These are phyloP conservation scores for Pterula multifida DNA, from an alignment of 1,284 basidiomycete species.

Conservation along the genomic window DNA sequence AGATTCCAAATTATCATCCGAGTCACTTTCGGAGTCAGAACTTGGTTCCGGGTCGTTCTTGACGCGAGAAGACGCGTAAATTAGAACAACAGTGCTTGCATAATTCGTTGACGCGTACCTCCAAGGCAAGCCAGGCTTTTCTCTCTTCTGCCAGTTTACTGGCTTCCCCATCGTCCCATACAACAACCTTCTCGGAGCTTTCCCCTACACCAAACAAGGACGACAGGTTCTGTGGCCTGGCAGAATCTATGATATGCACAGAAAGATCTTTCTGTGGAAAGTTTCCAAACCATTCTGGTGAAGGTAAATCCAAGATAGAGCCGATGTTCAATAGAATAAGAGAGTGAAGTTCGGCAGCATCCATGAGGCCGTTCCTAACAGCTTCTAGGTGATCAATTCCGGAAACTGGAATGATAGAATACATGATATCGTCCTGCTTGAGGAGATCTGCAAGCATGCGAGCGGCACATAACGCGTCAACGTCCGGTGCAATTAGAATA, in stretches of 20 bases:
- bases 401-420: constrained; percentile 86
- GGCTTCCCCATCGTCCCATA: constrained; percentile 87
- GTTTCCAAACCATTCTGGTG: constrained; percentile 62
- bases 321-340: constrained; percentile 92
- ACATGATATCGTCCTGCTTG: constrained; percentile 88
- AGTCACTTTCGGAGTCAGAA: constrained; percentile 47
- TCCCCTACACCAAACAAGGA: constrained; percentile 75
- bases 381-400: constrained; percentile 60
- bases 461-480: constrained; percentile 84
- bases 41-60: constrained; percentile 66
- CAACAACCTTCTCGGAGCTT: constrained; percentile 58
- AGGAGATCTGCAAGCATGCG: constrained; percentile 85
- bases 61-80: constrained; percentile 3
- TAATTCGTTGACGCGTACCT: constrained; percentile 33
- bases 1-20: constrained; percentile 20
- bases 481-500: constrained; percentile 79
- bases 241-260: constrained; percentile 91
- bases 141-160: constrained; percentile 50
- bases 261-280: constrained; percentile 41
- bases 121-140: constrained; percentile 70
- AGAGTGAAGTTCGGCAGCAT: constrained; percentile 72
- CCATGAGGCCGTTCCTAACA: constrained; percentile 55
- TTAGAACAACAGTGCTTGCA: not conserved
- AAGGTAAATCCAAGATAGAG: constrained; percentile 74
- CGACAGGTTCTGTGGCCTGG: constrained; percentile 82